Evolutionary conservation across 805 yeast genomes (phyloP), one percentile per base, ranked within the genome.

Genomic region (Spathaspora gorwiae): DNA sequence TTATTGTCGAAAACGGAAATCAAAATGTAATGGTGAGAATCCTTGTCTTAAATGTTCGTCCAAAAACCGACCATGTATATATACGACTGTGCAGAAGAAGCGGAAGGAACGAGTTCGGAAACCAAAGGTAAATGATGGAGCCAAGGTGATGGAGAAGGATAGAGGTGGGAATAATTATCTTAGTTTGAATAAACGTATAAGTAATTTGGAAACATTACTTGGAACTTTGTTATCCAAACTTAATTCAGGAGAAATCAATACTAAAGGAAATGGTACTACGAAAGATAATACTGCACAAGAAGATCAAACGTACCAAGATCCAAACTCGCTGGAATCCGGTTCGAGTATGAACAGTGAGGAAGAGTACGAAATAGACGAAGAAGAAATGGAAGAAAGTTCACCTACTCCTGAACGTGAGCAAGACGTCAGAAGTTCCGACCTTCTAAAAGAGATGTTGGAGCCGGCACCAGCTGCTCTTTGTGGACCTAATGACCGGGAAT

Each of bases 1-100:
- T 48, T 64, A 62, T 44, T 78, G 83, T 50, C 59, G 81, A 13
- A 55, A 55, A 44, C 64, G 76, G 36, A 78, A 78, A 52, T 70
- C 75, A 47, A 76, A 75, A 50, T 78, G 83, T 53, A 76, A 78
- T 54, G 79, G 81, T 0, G 57, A 54, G 3, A 47, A 49, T 10
- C 72, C 72, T 4, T 78, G 83, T 49, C 51, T 62, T 7, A 64
- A 65, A 35, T 76, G 83, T 51, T 46, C 53, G 8, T 58, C 52
- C 24, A 66, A 65, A 40, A 54, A 55, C 7, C 53, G 60, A 4
- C 42, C 42, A 2, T 77, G 82, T 52, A 45, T 41, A 7, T 60
- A 56, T 40, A 55, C 56, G 12, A 34, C 35, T 4, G 50, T 49
- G 9, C 47, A 37, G 10, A 51, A 44, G 26, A 51, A 52, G 30